Evolutionary conservation across 2,329 filamentous ascomycete genomes (phyloP), one percentile per base, ranked within the genome.

Genomic region (Diplodia seriata): DNA sequence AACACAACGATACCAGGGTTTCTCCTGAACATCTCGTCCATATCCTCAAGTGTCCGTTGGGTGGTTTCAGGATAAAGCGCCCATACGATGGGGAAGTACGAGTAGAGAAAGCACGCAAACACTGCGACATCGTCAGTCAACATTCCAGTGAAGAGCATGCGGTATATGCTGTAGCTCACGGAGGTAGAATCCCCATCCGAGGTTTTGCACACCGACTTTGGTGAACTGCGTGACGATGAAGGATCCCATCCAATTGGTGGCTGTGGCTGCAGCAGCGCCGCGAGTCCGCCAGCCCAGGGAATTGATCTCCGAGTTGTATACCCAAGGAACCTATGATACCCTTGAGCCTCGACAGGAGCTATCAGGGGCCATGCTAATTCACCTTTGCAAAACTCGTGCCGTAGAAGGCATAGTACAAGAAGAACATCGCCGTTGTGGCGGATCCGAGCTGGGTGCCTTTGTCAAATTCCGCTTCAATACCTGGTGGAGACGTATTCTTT

Each of bases 321-420:
- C 72, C 80, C 80, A 82, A 2, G 80, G 80, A 1, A 81, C 76
- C 67, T 81, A 83, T 11, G 43, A 54, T 83, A 80, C 80, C 75
- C 9, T 26, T 4, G 7, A 36, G 15, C n/a, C 14, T 23, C 40
- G 3, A n/a, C 2, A 2, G 1, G 31, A 11, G 7, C 2, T 1
- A 3, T 36, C 9, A 2, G 5, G 2, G 31, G 3, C 1, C 4
- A 6, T 5, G 4, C 15, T 4, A 8, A n/a, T 14, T 20, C n/a
- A 55, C 29, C 53, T 55, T 67, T 53, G 53, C 53, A 55, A 55
- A 82, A 4, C 82, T 82, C 36, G 85, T 81, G 12, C 79, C 84
- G 68, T 86, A 86, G 76, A 84, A 85, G 51, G 85, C 79, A 71
- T 85, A 85, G 75, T 85, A 86, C 5, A 85, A 70, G 73, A 86